phyloP scores from a whole-genome alignment of 352 stramenopile genomes.

The Phytophthora melonis region DNA sequence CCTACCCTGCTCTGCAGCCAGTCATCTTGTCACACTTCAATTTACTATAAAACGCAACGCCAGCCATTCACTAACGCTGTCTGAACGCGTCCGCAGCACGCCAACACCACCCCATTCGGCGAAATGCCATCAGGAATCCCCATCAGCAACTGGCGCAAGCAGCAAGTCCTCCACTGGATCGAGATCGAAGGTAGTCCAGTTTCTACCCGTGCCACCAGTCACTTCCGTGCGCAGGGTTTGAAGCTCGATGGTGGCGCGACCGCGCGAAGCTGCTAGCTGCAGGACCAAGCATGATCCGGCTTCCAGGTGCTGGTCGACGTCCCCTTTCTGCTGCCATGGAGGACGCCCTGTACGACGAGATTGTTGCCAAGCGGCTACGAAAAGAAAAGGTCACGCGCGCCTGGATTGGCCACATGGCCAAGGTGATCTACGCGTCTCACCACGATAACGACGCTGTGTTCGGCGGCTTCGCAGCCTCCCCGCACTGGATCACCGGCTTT shows the following conservation, averaged over 20 bases:
- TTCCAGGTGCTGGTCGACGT: background rate
- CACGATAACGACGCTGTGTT: background rate
- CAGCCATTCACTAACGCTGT: background rate
- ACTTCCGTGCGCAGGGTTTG: slow-evolving; percentile 21
- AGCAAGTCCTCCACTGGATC: slow-evolving; percentile 16
- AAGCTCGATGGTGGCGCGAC: slow-evolving; percentile 33
- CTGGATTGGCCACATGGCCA: slow-evolving; percentile 25
- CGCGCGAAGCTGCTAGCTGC: slow-evolving; percentile 18
- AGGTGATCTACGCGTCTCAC: slow-evolving; percentile 8
- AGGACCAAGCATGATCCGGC: background rate
- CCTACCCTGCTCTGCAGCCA: background rate
- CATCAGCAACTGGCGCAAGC: slow-evolving; percentile 8
- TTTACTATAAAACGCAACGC: background rate
- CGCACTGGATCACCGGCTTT: slow-evolving; percentile 37
- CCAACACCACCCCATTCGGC: background rate
- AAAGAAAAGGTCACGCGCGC: slow-evolving; percentile 19
- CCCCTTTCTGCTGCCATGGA: slow-evolving; percentile 11
- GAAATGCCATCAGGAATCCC: slow-evolving; percentile 12
- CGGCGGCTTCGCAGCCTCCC: slow-evolving; percentile 24
- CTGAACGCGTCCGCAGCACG: no score
- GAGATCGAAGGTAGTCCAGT: slow-evolving; percentile 9
- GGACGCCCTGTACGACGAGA: slow-evolving; percentile 10
- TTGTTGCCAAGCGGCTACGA: slow-evolving; percentile 15
- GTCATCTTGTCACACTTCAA: background rate
- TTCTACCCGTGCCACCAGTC: slow-evolving; percentile 8